Evolutionary conservation across 208 protist species (phyloP).

Genomic region (Crithidia brevicula): DNA sequence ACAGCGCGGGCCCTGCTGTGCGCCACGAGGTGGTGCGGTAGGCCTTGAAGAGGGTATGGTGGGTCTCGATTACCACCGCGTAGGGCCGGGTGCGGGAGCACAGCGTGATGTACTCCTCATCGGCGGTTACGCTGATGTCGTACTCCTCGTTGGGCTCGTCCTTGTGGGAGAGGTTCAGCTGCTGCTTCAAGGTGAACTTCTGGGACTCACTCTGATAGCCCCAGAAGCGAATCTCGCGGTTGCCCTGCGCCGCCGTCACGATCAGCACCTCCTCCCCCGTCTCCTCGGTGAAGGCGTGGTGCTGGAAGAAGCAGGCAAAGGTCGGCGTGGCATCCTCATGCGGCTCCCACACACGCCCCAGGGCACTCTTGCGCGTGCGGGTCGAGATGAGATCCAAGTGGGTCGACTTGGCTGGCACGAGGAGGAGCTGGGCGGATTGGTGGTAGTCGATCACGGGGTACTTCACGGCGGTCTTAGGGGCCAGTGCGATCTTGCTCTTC

Average conservation of each 20-base stretch:
- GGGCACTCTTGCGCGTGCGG: slow-evolving; percentile 58
- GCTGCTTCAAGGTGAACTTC: slow-evolving; percentile 83
- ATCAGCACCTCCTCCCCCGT: slow-evolving; percentile 54
- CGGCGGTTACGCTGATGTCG: slow-evolving; percentile 71
- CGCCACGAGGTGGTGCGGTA: slow-evolving; percentile 87
- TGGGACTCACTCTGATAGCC: slow-evolving; percentile 65
- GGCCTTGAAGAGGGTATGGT: slow-evolving; percentile 76
- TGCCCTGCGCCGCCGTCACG: slow-evolving; percentile 77
- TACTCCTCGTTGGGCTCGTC: slow-evolving; percentile 46
- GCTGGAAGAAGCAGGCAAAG: slow-evolving; percentile 84
- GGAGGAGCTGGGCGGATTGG: slow-evolving; percentile 53
- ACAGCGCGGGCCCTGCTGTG: slow-evolving; percentile 58
- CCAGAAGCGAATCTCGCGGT: slow-evolving; percentile 88
- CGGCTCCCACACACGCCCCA: slow-evolving; percentile 84
- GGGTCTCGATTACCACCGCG: slow-evolving; percentile 81
- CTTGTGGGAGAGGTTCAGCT: slow-evolving; percentile 69
- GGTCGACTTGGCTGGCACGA: slow-evolving; percentile 73
- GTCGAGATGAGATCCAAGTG: slow-evolving; percentile 80
- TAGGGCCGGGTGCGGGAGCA: slow-evolving; percentile 56
- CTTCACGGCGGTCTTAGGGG: slow-evolving; percentile 65
- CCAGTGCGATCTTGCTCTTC: slow-evolving; percentile 42
- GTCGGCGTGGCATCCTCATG: slow-evolving; percentile 75
- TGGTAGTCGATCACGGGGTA: slow-evolving; percentile 75
- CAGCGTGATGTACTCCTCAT: slow-evolving; percentile 91
- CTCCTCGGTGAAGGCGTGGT: slow-evolving; percentile 61